Base-by-base conservation (phyloP, 345 rosid species). In the Durio zibethinus region DNA sequence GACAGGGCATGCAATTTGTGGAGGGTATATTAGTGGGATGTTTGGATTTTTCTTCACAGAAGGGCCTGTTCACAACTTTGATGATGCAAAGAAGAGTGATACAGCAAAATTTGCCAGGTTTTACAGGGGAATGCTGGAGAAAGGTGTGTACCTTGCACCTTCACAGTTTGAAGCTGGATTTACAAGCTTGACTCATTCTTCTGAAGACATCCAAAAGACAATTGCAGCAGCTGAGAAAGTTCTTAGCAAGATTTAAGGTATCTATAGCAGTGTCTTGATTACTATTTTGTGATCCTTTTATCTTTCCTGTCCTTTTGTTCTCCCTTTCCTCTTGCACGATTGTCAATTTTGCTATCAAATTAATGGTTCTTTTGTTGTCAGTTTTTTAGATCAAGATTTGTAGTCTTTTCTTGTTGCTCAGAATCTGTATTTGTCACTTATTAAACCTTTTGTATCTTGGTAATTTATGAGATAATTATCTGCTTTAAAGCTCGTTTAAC, bases 141-240 rank as follows among this genome's bases (percentile, higher is more conserved):
- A 96, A 87, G 99, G 98, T 52, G 94, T 92, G n/a, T 96, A 92
- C 85, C 86, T 96, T 20, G 99, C 97, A 62, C 97, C 99, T 21
- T 96, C 99, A 57, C 98, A 94, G 77, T 97, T 88, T 20, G 97
- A 97, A 83, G 98, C 97, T 3, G 99, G 98, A 50, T 94, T 97
- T 81, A 94, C 98, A 1, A 88, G 99, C 83, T 83, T 96, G 89
- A 95, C 97, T 10, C 99, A 94, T 86, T 74, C 93, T 43, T 45
- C 83, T 1, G 92, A 89, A 80, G 99, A 92, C 77, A 89, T 96
- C 54, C 86, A 87, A 82, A 77, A 82, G 80, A 97, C 99, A 0
- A 84, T 97, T 64, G 87, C 88, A 2, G 97, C 97, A 2, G 99
- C 97, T 0, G 98, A 91, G 82, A 94, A 79, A 79, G 97, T 92